Conservation (phyloP, 1,139 yeast species). For the Blastobotrys raffinosifermentans region DNA sequence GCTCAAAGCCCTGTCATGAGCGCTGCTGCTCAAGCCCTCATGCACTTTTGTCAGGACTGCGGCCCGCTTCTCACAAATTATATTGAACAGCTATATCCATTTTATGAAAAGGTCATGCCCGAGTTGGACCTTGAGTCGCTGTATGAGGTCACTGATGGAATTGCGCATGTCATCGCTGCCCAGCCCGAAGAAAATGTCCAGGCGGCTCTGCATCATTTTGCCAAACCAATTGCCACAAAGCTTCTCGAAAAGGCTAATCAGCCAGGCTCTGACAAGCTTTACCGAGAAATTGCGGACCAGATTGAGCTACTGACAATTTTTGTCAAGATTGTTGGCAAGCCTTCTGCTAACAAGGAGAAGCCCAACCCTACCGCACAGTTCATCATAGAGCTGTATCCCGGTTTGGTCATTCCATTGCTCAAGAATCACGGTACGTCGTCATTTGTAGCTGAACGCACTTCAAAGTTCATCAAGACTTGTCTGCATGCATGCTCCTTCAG, state of each 20-base stretch:
- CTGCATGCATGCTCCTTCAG: conserved; percentile 66
- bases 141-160: conserved; percentile 81
- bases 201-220: conserved; percentile 50
- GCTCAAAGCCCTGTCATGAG: conserved; percentile 52
- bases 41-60: conserved; percentile 94
- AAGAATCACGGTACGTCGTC: conserved; percentile 49
- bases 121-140: conserved; percentile 61
- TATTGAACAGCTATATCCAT: conserved; percentile 68
- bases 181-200: conserved; percentile 43
- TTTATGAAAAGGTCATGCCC: conserved; percentile 59
- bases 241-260: conserved; percentile 30
- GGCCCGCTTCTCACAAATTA: conserved; percentile 58
- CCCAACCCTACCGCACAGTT: conserved; percentile 41
- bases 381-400: conserved; percentile 56
- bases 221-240: conserved; percentile 58
- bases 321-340: conserved; percentile 46
- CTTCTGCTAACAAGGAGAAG: conserved; percentile 24
- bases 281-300: conserved; percentile 59
- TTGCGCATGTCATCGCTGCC: conserved; percentile 73
- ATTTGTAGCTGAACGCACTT: conserved; percentile 65
- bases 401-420: conserved; percentile 43
- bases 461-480: conserved; percentile 61
- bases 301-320: conserved; percentile 71
- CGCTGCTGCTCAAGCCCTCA: conserved; percentile 91
- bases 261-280: conserved; percentile 36